These are phyloP conservation scores for Mycosarcoma mackinlayi DNA, from an alignment of 1,284 basidiomycete genomes.

Conservation along the genomic window DNA sequence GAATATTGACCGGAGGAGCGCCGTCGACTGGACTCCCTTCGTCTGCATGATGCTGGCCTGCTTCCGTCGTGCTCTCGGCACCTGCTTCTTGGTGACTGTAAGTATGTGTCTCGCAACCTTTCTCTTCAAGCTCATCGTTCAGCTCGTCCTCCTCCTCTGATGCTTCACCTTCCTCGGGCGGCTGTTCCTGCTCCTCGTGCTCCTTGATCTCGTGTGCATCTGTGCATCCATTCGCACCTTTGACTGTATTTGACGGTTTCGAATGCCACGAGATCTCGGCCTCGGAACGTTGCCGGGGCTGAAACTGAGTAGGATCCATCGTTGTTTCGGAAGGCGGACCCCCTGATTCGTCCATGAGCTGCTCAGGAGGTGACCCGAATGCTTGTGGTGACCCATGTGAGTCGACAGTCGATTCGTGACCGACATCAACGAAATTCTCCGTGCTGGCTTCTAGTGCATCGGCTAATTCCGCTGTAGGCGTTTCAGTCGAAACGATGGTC, in stretches of 20 bases:
- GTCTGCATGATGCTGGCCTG: not conserved
- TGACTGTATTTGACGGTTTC: no score
- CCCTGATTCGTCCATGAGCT: constrained; percentile 2
- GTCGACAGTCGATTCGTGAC: not conserved
- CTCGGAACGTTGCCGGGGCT: no score
- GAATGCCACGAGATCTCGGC: no score
- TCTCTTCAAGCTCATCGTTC: constrained; percentile 6
- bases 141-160: constrained; percentile 30
- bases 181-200: no score
- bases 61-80: no score
- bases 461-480: no score
- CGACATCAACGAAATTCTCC: not conserved
- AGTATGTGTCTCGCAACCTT: not conserved
- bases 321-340: no score
- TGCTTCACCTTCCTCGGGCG: no score
- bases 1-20: not conserved
- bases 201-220: not conserved
- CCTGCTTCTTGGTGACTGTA: not conserved
- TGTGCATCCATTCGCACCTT: no score
- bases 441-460: not conserved
- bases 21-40: not conserved
- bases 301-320: no score
- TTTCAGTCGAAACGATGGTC: not conserved
- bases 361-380: constrained; percentile 25
- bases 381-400: constrained; percentile 26